Percentiles rank a stretch among this genome's conserved stretches.
These are phyloP conservation scores for Picochlorum sp. DNA, from an alignment of 139 green algal genomes.

Conservation along the genomic window DNA sequence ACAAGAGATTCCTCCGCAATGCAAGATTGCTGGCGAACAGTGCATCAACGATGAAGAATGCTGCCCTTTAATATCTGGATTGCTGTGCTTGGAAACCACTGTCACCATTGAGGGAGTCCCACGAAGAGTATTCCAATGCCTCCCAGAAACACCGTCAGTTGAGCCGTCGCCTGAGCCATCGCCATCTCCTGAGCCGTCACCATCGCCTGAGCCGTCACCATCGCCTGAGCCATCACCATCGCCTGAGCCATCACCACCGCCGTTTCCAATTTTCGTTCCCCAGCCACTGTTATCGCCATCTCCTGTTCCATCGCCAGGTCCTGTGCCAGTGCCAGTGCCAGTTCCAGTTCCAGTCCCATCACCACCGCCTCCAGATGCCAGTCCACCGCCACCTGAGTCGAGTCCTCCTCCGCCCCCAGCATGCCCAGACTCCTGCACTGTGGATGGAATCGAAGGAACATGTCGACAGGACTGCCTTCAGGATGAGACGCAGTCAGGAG, in stretches of 20 bases:
- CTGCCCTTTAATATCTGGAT: background rate
- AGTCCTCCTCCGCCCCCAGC: too few species aligned
- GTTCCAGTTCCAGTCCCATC: background rate
- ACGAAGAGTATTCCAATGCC: background rate
- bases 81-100: background rate
- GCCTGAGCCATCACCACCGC: background rate
- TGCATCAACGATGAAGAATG: conserved; percentile 3
- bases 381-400: too few species aligned
- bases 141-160: background rate
- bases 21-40: background rate
- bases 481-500: too few species aligned
- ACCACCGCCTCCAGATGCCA: too few species aligned
- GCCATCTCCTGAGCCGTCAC: background rate
- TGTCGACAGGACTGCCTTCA: too few species aligned
- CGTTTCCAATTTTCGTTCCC: background rate
- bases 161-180: background rate
- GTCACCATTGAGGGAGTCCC: background rate
- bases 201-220: background rate
- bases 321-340: background rate
- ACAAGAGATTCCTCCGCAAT: background rate
- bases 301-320: background rate
- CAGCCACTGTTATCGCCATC: background rate
- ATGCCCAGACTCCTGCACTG: too few species aligned
- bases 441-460: too few species aligned
- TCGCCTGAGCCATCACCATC: background rate